A percentile compares a stretch with the other conserved stretches of the same genome.
Conservation (phyloP, 176 grass and related monocot genomes). For the Bolboschoenus planiculmis region DNA sequence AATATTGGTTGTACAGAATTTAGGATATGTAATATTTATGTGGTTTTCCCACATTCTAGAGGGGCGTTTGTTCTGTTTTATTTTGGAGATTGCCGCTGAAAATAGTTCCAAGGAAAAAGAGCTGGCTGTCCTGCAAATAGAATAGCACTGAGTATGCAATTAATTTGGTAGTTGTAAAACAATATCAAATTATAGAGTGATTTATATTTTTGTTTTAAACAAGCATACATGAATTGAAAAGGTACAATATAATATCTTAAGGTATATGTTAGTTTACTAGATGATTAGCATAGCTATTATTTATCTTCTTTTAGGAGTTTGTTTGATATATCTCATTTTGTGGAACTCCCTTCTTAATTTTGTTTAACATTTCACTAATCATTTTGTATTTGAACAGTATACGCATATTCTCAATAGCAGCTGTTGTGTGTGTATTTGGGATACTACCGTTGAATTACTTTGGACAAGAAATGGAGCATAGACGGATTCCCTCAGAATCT, state of each 20-base stretch:
- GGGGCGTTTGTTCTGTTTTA: background rate
- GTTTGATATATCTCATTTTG: background rate
- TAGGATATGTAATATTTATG: background rate
- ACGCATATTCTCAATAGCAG: conserved; percentile 74
- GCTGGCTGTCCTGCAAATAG: background rate
- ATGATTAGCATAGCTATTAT: background rate
- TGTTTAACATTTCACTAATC: background rate
- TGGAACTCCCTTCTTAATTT: background rate
- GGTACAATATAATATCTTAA: background rate
- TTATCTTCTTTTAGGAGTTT: background rate
- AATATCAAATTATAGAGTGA: background rate
- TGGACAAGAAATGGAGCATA: conserved; percentile 69
- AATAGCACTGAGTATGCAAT: background rate
- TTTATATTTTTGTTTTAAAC: background rate
- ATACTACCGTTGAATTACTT: conserved; percentile 94
- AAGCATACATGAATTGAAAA: background rate
- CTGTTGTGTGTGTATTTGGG: conserved; percentile 71
- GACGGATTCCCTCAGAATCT: conserved; percentile 44
- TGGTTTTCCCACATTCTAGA: background rate
- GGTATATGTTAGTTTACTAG: background rate
- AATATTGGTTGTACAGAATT: background rate
- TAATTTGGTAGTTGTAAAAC: background rate
- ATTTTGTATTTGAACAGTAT: conserved; percentile 46
- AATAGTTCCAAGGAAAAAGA: background rate
- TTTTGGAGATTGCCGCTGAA: background rate